Conservation (phyloP, 2,329 filamentous ascomycete genomes). For the Penicillium sp. region DNA sequence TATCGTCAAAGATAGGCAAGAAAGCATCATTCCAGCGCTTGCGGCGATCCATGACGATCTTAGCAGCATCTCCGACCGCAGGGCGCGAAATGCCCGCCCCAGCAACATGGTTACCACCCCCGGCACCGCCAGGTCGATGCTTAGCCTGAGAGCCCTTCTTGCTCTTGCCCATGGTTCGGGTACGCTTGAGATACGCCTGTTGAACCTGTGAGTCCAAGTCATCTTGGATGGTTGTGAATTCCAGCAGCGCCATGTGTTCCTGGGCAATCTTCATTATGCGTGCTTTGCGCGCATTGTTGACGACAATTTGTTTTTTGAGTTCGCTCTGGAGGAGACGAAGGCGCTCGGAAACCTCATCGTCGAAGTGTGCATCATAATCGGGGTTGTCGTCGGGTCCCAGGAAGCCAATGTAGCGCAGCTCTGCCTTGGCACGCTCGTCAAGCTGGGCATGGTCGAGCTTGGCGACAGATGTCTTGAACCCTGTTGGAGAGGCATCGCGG, state of each 20-base stretch:
- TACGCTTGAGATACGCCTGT: slow-evolving; percentile 92
- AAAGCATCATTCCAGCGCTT: slow-evolving; percentile 90
- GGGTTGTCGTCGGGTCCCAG: slow-evolving; percentile 70
- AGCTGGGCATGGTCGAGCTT: slow-evolving; percentile 85
- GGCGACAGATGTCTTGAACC: slow-evolving; percentile 77
- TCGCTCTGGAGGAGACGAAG: slow-evolving; percentile 82
- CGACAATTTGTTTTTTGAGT: slow-evolving; percentile 78
- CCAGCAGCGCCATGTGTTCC: slow-evolving; percentile 93
- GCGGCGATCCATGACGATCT: slow-evolving; percentile 89
- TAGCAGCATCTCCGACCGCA: slow-evolving; percentile 83
- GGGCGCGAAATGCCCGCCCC: slow-evolving; percentile 53
- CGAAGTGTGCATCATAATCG: slow-evolving; percentile 86
- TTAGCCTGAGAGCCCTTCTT: slow-evolving; percentile 78
- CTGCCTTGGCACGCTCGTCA: slow-evolving; percentile 88
- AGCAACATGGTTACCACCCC: slow-evolving; percentile 66
- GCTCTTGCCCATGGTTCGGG: slow-evolving; percentile 88
- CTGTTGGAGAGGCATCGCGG: slow-evolving; percentile 73
- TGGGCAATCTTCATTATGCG: slow-evolving; percentile 84
- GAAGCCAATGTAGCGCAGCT: slow-evolving; percentile 88
- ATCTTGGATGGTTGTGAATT: slow-evolving; percentile 95
- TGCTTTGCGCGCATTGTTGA: slow-evolving; percentile 89
- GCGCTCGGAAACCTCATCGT: slow-evolving; percentile 91
- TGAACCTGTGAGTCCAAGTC: slow-evolving; percentile 95
- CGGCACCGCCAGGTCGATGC: slow-evolving; percentile 66
- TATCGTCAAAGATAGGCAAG: slow-evolving; percentile 85